A percentile compares a stretch with the other conserved stretches of the same genome.
These are phyloP conservation scores for Penicillium argentinense DNA, from an alignment of 495 filamentous ascomycete genomes.

Conservation along the genomic window DNA sequence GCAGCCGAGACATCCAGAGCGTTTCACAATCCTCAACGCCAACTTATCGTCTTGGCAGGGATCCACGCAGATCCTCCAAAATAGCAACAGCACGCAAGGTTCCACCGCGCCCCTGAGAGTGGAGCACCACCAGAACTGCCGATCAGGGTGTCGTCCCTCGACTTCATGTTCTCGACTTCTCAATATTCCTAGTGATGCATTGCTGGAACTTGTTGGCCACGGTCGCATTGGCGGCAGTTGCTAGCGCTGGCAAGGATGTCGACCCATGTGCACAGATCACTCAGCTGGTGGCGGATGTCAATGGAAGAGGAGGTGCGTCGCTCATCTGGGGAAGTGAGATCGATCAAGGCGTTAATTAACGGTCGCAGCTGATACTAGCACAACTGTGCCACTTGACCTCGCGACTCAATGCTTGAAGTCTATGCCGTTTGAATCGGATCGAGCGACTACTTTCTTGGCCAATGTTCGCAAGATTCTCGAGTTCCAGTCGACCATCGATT, in stretches of 20 bases:
- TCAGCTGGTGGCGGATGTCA: conserved; percentile 18
- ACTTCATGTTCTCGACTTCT: conserved; percentile 8
- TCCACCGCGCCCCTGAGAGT: conserved; percentile 25
- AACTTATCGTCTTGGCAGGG: conserved; percentile 19
- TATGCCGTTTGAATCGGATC: conserved; percentile 55
- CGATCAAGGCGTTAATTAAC: conserved; percentile 8
- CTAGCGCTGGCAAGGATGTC: conserved; percentile 13
- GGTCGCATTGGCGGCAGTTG: conserved; percentile 16
- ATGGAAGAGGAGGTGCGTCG: conserved; percentile 17
- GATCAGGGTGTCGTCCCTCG: not conserved
- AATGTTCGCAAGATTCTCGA: conserved; percentile 58
- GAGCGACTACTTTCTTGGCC: conserved; percentile 49
- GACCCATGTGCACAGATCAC: conserved; percentile 30
- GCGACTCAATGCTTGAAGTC: conserved; percentile 54
- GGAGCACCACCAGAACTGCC: conserved; percentile 11
- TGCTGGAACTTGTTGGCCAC: conserved; percentile 13
- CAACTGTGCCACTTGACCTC: conserved; percentile 22
- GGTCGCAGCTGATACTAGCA: conserved; percentile 14
- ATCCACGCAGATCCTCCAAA: conserved; percentile 23
- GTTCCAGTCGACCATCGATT: conserved; percentile 56
- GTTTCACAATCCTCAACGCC: conserved; percentile 4
- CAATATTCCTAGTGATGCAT: conserved; percentile 15
- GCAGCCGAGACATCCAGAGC: conserved; percentile 8
- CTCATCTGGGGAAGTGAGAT: not conserved
- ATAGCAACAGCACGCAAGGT: conserved; percentile 26